Base-by-base conservation (phyloP, 331 rosid species). In the Quercus lobata region DNA sequence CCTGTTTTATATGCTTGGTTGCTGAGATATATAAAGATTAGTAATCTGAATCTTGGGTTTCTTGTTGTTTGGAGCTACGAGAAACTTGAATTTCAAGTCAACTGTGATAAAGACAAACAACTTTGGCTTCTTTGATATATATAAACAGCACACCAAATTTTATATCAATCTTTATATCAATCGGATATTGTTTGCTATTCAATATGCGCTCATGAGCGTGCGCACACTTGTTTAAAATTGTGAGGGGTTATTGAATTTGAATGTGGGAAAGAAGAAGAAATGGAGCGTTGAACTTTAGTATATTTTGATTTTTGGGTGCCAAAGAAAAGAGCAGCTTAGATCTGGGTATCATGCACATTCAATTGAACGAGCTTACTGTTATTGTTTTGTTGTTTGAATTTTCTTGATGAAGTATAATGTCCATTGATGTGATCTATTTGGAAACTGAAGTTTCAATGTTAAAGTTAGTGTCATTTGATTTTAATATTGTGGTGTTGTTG, bases 361-460 rank as follows among this genome's bases (percentile, higher is more conserved):
- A 68, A 66, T 34, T 21, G 18, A 25, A 63, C 29, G 19, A 29
- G 17, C 37, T 44, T 4, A 12, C 11, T 9, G 18, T 24, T 35
- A 34, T 19, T 1, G 2, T 14, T 41, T 44, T 17, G 30, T 8
- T 49, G n/a, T 10, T 15, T 6, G 25, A 19, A 37, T 15, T 34
- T 9, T 44, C 3, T 62, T 9, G 14, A 53, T 18, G 71, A 34
- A 2, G 37, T 49, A 22, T 22, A 62, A 41, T 22, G 37, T 24
- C 56, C 37, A 11, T 54, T 24, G 2, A 29, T 16, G 29, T 54
- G 77, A 62, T 24, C 24, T 32, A 18, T 63, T 52, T 2, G 11
- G 78, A 63, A 74, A 15, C 69, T 37, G 71, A 79, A 25, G n/a
- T 37, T 69, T 60, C 37, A 70, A 46, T 72, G 24, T 63, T 63